These are phyloP conservation scores for Euphorbia pulcherrima DNA, from an alignment of 345 rosid genomes.

Conservation along the genomic window DNA sequence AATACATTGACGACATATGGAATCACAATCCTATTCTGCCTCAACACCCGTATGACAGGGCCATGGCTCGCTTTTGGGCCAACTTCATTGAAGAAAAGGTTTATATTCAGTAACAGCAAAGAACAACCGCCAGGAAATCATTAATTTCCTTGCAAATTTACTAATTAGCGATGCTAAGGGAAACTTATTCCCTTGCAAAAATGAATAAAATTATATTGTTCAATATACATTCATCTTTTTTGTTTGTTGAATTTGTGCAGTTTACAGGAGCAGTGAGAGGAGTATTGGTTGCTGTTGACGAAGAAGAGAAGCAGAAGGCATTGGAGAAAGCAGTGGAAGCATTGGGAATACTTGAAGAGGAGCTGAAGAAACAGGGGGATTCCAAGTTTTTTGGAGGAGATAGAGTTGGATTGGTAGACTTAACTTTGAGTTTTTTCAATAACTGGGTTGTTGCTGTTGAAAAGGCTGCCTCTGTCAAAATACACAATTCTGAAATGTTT, in stretches of 20 bases:
- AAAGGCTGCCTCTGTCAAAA: not conserved
- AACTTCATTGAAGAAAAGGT: slow-evolving; percentile 21
- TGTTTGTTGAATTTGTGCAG: not conserved
- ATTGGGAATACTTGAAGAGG: slow-evolving; percentile 13
- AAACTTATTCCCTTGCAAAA: too few species aligned
- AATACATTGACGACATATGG: slow-evolving; percentile 27
- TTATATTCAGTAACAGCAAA: too few species aligned
- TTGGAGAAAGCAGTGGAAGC: slow-evolving; percentile 19
- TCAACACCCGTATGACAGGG: slow-evolving; percentile 14
- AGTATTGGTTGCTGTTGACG: not conserved
- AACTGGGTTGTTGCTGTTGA: slow-evolving; percentile 15
- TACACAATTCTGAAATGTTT: slow-evolving; percentile 3
- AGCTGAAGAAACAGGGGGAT: slow-evolving; percentile 3
- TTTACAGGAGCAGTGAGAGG: not conserved
- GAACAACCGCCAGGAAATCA: too few species aligned
- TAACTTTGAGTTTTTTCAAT: slow-evolving; percentile 7
- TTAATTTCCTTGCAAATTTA: too few species aligned
- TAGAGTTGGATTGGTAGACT: slow-evolving; percentile 12
- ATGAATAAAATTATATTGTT: too few species aligned
- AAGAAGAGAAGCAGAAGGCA: slow-evolving; percentile 8
- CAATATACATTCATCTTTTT: too few species aligned
- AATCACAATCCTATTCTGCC: slow-evolving; percentile 11
- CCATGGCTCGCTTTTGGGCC: slow-evolving; percentile 21
- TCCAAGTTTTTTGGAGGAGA: slow-evolving; percentile 18
- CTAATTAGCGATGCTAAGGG: too few species aligned